Base-by-base conservation (phyloP, 345 rosid species). In the Camelina hispida region DNA sequence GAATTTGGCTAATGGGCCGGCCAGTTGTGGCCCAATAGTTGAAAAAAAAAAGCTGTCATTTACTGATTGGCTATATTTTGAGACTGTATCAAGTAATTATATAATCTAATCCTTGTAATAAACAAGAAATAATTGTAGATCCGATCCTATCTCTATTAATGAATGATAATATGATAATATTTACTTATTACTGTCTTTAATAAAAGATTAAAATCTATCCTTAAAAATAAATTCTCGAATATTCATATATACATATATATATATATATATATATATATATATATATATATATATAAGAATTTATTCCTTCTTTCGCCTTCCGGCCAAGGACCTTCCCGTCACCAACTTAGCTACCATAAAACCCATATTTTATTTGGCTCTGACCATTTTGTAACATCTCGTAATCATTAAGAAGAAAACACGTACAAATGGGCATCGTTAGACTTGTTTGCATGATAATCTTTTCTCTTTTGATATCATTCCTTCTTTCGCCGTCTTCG, bases 291-390 rank as follows among this genome's bases (percentile, higher is more conserved):
- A 23, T 23, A 3, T 2, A 3, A 3, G 28, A 25, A 4, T 28
- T 28, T 28, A 28, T 28, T 84, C 35, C 0, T 87, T 60, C 68
- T 68, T 51, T 60, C 68, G 55, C 62, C 30, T 12, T 81, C 93
- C 88, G 25, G 91, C 96, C 76, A 50, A 63, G 20, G 91, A 90
- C 75, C 80, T 82, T 87, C 30, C 30, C 30, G 30, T 28, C 30
- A 28, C 30, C 30, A 28, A 28, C 30, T 16, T 34, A 12, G 40
- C 62, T 37, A 5, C 9, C 10, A 38, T 17, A 38, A 62, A 7
- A 40, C 8, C 23, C 23, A 46, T 5, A 16, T 10, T 64, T 28
- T 5, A 25, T 25, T 25, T 28, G 30, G 30, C 30, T 28, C 30
- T 28, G 5, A 28, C 30, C 16, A 47, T 50, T 25, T 50, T 37